These are phyloP conservation scores for Oryza coarctata DNA, from an alignment of 176 grass and related monocot genomes.

Conservation along the genomic window DNA sequence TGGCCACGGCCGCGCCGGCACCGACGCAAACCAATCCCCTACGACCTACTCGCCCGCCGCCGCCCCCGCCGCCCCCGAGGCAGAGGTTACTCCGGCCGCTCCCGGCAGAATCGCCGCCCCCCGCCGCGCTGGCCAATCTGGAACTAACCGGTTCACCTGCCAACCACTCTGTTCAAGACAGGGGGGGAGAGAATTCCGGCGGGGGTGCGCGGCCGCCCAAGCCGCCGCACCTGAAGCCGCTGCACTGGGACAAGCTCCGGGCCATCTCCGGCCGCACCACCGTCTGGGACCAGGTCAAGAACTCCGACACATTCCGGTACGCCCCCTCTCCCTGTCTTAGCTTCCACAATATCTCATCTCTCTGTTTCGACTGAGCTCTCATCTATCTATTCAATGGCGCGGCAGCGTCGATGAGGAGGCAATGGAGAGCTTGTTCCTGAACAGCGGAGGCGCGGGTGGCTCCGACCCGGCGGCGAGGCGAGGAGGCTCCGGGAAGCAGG, in stretches of 20 bases:
- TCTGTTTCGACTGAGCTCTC: neutral
- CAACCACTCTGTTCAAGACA: constrained; percentile 27
- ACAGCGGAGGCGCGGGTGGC: constrained; percentile 7
- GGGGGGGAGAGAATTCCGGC: constrained; percentile 28
- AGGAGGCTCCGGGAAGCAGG: constrained; percentile 32
- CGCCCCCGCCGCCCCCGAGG: neutral
- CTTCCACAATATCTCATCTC: neutral
- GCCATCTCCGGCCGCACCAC: constrained; percentile 52
- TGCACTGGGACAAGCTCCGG: constrained; percentile 71
- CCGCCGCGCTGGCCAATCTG: constrained; percentile 29
- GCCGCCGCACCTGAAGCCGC: constrained; percentile 50
- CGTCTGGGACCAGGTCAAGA: constrained; percentile 64
- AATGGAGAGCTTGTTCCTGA: constrained; percentile 67
- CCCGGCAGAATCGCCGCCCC: constrained; percentile 40
- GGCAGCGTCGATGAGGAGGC: constrained; percentile 70
- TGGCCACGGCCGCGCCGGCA: too few species aligned
- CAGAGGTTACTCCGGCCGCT: constrained; percentile 48
- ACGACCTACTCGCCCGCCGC: neutral
- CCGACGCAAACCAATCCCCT: neutral
- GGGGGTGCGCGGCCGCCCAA: constrained; percentile 29
- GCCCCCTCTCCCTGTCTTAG: neutral
- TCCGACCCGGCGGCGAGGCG: constrained; percentile 17
- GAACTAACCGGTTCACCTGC: constrained; percentile 26
- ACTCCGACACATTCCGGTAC: constrained; percentile 56
- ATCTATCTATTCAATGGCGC: neutral